Evolutionary conservation across 768 basidiomycete genomes (phyloP), one percentile per base, ranked within the genome.

Genomic region (Mycena capillaripes): DNA sequence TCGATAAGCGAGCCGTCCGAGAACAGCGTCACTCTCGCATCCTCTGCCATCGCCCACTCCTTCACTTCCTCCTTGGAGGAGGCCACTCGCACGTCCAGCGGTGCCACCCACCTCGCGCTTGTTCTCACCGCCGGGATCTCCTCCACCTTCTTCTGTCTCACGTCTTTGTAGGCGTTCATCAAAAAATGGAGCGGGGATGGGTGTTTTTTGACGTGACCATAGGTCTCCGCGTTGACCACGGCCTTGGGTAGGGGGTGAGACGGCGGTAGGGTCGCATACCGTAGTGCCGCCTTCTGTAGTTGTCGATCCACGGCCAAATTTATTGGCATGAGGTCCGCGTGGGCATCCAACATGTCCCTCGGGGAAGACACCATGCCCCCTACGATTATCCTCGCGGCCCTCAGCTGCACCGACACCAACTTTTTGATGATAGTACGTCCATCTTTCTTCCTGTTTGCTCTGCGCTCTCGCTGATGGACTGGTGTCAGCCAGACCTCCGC

Each of bases 241-340:
- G 69, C 52, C 21, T 40, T 60, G 64, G 66, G 44, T 3, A 81
- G 64, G 19, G 80, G 80, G 59, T 61, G 59, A 0, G 59, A 32
- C 29, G 17, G 3, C 3, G 59, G 59, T 1, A 61, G 59, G 14
- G 59, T 61, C 29, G 59, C 42, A 23, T 61, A 61, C 4, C 59
- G 44, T 0, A 61, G 17, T 9, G 44, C 42, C 8, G 59, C 59
- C 17, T 48, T 44, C 6, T 61, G 59, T 3, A 61, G 29, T 1
- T 27, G 27, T 32, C n/a, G 30, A 29, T 61, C 59, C 1, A 61
- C 23, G 1, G 42, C 29, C 2, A 61, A 44, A 16, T 61, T 9
- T 12, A 61, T 61, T 1, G 59, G 59, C 1, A 32, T 38, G 1
- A 61, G 17, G 29, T 61, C 59, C 3, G 59, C 59, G 29, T 61